Evolutionary conservation across 2,329 filamentous ascomycete genomes (phyloP).

Genomic region (Tolypocladium guangdongense): DNA sequence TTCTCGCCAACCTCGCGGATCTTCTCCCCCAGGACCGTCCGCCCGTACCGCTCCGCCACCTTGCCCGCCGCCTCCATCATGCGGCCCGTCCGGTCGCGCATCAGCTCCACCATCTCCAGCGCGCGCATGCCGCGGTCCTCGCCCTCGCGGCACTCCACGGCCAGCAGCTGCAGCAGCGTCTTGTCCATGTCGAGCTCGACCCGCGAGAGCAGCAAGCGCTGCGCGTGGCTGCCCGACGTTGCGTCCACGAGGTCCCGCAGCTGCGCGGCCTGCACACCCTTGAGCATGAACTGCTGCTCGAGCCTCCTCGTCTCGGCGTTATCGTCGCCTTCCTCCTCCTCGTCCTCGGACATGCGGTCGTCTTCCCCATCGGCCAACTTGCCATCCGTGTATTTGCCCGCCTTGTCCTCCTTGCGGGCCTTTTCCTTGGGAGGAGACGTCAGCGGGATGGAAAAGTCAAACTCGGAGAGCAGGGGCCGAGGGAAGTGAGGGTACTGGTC

Average conservation of each 20-base stretch:
- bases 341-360: conserved; percentile 21
- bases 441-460: conserved; percentile 81
- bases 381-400: conserved; percentile 20
- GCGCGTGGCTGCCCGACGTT: conserved; percentile 44
- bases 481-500: conserved; percentile 92
- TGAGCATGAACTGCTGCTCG: conserved; percentile 73
- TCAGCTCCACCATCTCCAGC: conserved; percentile 76
- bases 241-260: conserved; percentile 63
- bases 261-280: conserved; percentile 60
- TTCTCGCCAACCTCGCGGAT: conserved; percentile 76
- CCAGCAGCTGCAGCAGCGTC: conserved; percentile 76
- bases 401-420: conserved; percentile 20
- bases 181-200: conserved; percentile 85
- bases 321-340: conserved; percentile 20
- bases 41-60: conserved; percentile 76
- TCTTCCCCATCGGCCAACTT: conserved; percentile 26
- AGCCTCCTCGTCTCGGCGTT: conserved; percentile 47
- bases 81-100: conserved; percentile 73
- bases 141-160: conserved; percentile 79
- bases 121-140: conserved; percentile 94
- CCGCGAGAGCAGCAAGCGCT: conserved; percentile 55
- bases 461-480: conserved; percentile 79
- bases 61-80: conserved; percentile 90
- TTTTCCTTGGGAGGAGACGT: conserved; percentile 35
- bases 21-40: conserved; percentile 74